phyloP scores from a whole-genome alignment of 805 yeast species.

The Candida boleticola region DNA sequence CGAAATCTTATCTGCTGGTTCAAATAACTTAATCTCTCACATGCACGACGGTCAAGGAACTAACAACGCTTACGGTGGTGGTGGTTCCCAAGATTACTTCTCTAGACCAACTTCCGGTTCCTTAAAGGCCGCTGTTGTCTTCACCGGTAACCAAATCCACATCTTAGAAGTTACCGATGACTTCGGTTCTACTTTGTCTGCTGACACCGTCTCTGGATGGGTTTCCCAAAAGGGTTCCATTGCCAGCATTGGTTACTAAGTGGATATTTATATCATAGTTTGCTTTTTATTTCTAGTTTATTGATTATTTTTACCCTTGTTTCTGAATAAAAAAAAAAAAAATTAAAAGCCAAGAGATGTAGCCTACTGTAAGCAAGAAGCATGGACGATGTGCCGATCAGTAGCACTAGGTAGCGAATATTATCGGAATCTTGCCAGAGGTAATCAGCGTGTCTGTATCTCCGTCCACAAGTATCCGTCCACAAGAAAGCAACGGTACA shows the following conservation, averaged over 20 bases:
- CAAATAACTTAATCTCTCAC: conserved; percentile 71
- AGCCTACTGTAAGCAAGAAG: too few species aligned
- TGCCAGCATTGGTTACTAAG: conserved; percentile 26
- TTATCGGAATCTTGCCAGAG: too few species aligned
- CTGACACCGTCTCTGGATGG: conserved; percentile 60
- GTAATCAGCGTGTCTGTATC: too few species aligned
- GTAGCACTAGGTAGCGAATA: too few species aligned
- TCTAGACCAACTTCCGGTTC: conserved; percentile 75
- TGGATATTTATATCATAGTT: neutral
- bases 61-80: conserved; percentile 58
- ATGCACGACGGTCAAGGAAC: conserved; percentile 77
- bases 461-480: too few species aligned
- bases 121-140: conserved; percentile 88
- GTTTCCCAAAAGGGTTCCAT: conserved; percentile 49
- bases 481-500: too few species aligned
- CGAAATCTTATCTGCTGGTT: conserved; percentile 80
- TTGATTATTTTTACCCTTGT: neutral
- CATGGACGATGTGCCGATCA: too few species aligned
- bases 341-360: too few species aligned
- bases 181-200: conserved; percentile 43
- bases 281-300: neutral
- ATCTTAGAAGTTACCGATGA: conserved; percentile 60
- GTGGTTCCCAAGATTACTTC: conserved; percentile 86
- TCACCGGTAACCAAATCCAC: conserved; percentile 55
- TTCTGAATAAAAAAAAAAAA: neutral